These are phyloP conservation scores for Crithidia brevicula DNA, from an alignment of 208 protist species.

Conservation along the genomic window DNA sequence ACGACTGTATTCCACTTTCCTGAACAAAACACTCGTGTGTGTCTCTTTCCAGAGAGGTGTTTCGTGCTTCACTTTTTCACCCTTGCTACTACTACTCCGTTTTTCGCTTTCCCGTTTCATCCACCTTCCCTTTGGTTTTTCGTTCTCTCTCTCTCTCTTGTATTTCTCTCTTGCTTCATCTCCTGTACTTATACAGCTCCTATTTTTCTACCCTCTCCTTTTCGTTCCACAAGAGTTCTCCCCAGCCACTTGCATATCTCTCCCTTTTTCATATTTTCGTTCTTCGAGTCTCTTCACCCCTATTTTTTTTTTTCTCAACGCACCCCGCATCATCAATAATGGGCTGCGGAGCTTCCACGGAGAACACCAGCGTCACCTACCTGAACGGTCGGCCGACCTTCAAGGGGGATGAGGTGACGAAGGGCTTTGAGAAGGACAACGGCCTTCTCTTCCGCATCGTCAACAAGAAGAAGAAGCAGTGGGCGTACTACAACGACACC, in stretches of 20 bases:
- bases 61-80: no score
- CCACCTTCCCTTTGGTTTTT: not conserved
- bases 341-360: conserved; percentile 77
- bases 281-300: no score
- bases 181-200: not conserved
- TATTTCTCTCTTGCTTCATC: not conserved
- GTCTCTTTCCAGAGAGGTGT: no score
- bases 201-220: conserved; percentile 11
- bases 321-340: no score
- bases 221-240: not conserved
- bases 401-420: conserved; percentile 66
- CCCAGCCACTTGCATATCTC: not conserved
- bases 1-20: no score
- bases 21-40: no score
- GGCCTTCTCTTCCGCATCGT: conserved; percentile 87
- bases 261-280: not conserved
- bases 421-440: conserved; percentile 79
- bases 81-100: not conserved
- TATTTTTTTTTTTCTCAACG: no score
- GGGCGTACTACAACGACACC: conserved; percentile 93
- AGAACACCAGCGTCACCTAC: conserved; percentile 40
- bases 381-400: conserved; percentile 80
- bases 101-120: not conserved
- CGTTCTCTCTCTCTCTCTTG: not conserved
- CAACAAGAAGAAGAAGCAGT: conserved; percentile 76